Conservation (phyloP, 2,329 filamentous ascomycete genomes). For the Ilyonectria destructans region DNA sequence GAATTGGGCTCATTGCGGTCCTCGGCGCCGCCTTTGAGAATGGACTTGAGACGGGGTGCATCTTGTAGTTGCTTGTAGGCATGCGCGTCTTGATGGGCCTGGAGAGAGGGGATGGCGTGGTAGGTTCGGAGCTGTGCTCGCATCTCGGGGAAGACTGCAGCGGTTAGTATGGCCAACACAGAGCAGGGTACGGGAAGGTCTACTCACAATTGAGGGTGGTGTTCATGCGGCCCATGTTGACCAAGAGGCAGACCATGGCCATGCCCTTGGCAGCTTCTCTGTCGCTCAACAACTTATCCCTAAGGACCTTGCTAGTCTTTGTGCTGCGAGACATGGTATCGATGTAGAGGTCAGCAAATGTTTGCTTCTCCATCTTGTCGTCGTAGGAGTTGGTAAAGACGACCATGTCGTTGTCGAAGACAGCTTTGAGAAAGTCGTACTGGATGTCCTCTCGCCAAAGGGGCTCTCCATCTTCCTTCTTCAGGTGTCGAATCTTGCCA, state of each 20-base stretch:
- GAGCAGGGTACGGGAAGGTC: slow-evolving; percentile 7
- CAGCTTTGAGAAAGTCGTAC: slow-evolving; percentile 85
- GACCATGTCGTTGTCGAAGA: slow-evolving; percentile 81
- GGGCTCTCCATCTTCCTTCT: slow-evolving; percentile 91
- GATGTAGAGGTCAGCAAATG: slow-evolving; percentile 96
- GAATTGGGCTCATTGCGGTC: slow-evolving; percentile 88
- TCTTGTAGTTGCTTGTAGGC: slow-evolving; percentile 99
- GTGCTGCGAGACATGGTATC: slow-evolving; percentile 99
- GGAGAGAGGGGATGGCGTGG: slow-evolving; percentile 95
- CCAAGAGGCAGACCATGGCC: slow-evolving; percentile 98
- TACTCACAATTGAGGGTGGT: slow-evolving; percentile 94
- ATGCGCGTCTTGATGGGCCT: slow-evolving; percentile 94
- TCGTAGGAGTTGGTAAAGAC: slow-evolving; percentile 97
- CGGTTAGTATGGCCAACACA: slow-evolving; percentile 36
- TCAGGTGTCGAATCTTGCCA: slow-evolving; percentile 86
- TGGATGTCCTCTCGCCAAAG: slow-evolving; percentile 92
- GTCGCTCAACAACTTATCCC: slow-evolving; percentile 95
- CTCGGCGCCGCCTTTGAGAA: slow-evolving; percentile 95
- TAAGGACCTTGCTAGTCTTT: slow-evolving; percentile 98
- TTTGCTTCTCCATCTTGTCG: slow-evolving; percentile 71
- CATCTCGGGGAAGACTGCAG: slow-evolving; percentile 97
- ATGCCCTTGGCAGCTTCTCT: slow-evolving; percentile 94
- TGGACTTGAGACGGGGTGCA: slow-evolving; percentile 95
- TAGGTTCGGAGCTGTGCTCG: slow-evolving; percentile 97
- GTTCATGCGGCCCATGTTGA: slow-evolving; percentile 99